These are phyloP conservation scores for Cucurbita moschata DNA, from an alignment of 306 rosid species.

Conservation along the genomic window DNA sequence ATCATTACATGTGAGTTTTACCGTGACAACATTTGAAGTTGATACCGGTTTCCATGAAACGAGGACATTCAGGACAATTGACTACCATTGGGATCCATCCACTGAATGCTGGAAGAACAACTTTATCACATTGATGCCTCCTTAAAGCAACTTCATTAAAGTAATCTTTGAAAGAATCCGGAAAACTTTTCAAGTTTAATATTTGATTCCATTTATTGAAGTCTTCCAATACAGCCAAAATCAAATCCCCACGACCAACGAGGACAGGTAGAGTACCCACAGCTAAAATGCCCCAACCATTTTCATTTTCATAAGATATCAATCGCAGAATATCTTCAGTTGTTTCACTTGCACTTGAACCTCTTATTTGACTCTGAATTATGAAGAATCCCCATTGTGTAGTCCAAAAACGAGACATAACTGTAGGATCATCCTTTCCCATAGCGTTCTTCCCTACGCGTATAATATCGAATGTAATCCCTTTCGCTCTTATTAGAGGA, in stretches of 20 bases:
- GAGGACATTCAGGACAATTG: conserved; percentile 35
- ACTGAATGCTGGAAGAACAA: conserved; percentile 12
- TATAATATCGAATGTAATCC: not conserved
- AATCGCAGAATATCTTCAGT: conserved; percentile 32
- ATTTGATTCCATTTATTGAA: conserved; percentile 26
- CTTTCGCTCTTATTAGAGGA: not conserved
- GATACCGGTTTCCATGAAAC: conserved; percentile 27
- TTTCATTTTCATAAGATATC: conserved; percentile 30
- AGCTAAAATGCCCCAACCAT: conserved; percentile 27
- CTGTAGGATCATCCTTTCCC: conserved; percentile 9
- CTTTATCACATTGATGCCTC: not conserved
- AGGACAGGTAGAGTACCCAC: conserved; percentile 25
- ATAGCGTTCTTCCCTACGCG: conserved; percentile 11
- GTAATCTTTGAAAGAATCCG: not conserved
- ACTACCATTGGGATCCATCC: conserved; percentile 23
- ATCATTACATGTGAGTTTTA: not conserved
- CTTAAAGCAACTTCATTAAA: conserved; percentile 13
- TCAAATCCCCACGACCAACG: conserved; percentile 20
- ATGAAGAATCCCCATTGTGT: not conserved
- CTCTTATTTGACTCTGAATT: not conserved
- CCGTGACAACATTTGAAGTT: conserved; percentile 43
- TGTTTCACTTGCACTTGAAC: not conserved
- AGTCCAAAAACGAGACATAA: conserved; percentile 13
- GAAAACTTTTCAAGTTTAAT: conserved; percentile 18
- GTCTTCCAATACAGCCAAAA: conserved; percentile 22